phyloP scores from a whole-genome alignment of 140 eudicot genomes.

The Ambrosia hybrid region DNA sequence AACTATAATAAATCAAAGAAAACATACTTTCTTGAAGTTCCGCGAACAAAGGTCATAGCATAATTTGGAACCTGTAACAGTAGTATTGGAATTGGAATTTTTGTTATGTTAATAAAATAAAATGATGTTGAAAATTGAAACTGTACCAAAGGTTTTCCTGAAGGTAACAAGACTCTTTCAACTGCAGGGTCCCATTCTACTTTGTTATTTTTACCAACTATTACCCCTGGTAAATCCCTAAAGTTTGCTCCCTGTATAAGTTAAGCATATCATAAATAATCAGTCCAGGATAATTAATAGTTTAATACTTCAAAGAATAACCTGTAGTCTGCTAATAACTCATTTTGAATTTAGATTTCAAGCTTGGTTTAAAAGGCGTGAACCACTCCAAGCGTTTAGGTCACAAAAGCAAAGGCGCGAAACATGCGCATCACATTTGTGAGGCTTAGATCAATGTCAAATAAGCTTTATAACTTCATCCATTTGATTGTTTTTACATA shows the following conservation, averaged over 20 bases:
- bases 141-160: slow-evolving; percentile 59
- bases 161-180: slow-evolving; percentile 44
- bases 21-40: slow-evolving; percentile 50
- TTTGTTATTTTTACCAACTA: slow-evolving; percentile 37
- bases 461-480: no score
- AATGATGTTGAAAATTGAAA: not conserved
- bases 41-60: slow-evolving; percentile 41
- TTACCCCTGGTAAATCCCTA: slow-evolving; percentile 49
- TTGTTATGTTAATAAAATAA: not conserved
- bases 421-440: no score
- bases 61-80: slow-evolving; percentile 51
- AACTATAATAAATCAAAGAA: not conserved
- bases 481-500: no score
- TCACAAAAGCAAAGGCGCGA: no score
- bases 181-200: slow-evolving; percentile 49
- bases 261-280: not conserved
- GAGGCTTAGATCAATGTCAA: no score
- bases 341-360: no score
- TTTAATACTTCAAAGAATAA: not conserved
- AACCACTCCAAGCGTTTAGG: no score
- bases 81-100: not conserved
- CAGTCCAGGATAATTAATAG: not conserved
- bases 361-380: no score
- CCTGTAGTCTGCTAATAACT: not conserved
- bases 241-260: slow-evolving; percentile 55